phyloP scores from a whole-genome alignment of 805 yeast genomes.

The Ogataea degrootiae region DNA sequence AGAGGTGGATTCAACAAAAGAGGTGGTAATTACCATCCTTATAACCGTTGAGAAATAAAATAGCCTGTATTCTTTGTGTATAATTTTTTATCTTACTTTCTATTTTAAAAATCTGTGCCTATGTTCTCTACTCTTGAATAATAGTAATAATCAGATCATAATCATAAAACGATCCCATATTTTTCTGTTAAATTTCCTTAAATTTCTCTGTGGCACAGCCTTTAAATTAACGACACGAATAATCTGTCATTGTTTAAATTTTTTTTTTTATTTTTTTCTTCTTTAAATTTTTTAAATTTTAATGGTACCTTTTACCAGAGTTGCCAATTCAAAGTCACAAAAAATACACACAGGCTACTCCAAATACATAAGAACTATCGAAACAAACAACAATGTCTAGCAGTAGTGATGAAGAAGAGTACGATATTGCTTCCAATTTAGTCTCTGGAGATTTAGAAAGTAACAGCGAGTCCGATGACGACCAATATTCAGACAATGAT shows the following conservation, averaged over 20 bases:
- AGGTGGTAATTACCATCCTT: conserved; percentile 31
- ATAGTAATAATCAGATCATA: no score
- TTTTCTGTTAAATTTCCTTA: no score
- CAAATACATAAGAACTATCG: neutral
- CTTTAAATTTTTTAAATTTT: neutral
- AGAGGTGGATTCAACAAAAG: conserved; percentile 18
- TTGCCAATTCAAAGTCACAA: neutral
- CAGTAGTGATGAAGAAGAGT: conserved; percentile 39
- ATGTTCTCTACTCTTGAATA: neutral
- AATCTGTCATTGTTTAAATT: neutral
- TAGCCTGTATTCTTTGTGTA: neutral
- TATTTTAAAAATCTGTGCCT: neutral
- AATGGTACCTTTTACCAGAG: neutral
- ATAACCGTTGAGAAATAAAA: conserved; percentile 13
- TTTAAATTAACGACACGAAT: neutral
- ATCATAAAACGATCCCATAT: no score
- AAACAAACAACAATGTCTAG: conserved; percentile 11
- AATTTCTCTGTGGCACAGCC: neutral
- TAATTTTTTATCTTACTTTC: conserved; percentile 5
- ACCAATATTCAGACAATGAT: conserved; percentile 24
- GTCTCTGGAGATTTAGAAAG: conserved; percentile 36
- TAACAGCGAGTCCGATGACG: conserved; percentile 13
- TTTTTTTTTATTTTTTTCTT: neutral
- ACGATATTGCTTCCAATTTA: conserved; percentile 60
- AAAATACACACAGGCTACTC: neutral